Conservation (phyloP, 495 filamentous ascomycete genomes). For the Durotheca rogersii region DNA sequence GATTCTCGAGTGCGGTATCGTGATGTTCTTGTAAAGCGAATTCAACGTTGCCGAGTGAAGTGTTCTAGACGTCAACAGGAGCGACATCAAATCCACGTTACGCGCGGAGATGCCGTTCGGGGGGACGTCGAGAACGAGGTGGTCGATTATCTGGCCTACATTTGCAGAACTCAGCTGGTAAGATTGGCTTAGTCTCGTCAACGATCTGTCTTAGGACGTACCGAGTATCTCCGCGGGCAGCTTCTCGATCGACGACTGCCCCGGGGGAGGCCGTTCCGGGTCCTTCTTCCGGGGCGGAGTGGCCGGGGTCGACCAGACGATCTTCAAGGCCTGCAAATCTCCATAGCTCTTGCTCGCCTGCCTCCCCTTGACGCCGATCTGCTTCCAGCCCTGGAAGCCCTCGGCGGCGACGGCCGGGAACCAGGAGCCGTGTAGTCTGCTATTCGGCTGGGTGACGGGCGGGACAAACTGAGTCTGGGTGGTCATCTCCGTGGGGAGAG, state of each 20-base stretch:
- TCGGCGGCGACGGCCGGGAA: conserved; percentile 63
- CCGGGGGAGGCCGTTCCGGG: conserved; percentile 34
- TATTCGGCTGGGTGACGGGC: conserved; percentile 47
- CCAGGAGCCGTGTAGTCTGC: conserved; percentile 59
- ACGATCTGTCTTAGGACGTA: conserved; percentile 46
- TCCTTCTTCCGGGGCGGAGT: conserved; percentile 32
- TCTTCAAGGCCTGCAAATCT: conserved; percentile 60
- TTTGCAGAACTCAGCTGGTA: conserved; percentile 12
- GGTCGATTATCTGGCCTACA: conserved; percentile 72
- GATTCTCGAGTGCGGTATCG: conserved; percentile 81
- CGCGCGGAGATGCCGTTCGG: conserved; percentile 75
- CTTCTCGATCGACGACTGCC: conserved; percentile 58
- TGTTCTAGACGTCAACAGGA: conserved; percentile 72
- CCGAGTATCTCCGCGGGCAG: conserved; percentile 71
- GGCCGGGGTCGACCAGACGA: conserved; percentile 55
- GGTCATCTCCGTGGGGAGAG: conserved; percentile 41
- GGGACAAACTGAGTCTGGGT: conserved; percentile 51
- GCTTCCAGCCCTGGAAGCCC: conserved; percentile 71
- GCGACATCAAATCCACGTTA: conserved; percentile 78
- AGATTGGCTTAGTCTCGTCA: conserved; percentile 12
- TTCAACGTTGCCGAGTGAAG: conserved; percentile 74
- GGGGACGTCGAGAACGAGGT: conserved; percentile 72
- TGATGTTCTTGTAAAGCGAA: conserved; percentile 80
- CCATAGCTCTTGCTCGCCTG: conserved; percentile 71
- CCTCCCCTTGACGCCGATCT: conserved; percentile 64